These are phyloP conservation scores for Alternaria atra DNA, from an alignment of 2,329 filamentous ascomycete species.

Conservation along the genomic window DNA sequence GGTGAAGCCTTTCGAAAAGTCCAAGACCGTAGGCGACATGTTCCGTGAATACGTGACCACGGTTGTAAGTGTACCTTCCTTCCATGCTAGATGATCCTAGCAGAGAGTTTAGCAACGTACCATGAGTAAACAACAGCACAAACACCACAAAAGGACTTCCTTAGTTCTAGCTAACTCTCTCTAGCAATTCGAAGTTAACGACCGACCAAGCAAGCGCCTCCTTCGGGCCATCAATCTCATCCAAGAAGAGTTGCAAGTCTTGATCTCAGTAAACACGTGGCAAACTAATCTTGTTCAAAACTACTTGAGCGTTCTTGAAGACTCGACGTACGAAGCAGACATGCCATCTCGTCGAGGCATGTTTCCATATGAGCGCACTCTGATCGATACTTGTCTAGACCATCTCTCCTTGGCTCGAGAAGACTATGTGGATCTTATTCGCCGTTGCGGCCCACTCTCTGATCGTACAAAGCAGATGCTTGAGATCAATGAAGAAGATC, in stretches of 20 bases:
- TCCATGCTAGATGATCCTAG: not conserved
- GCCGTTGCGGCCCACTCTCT: slow-evolving; percentile 39
- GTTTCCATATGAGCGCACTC: slow-evolving; percentile 32
- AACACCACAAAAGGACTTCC: not conserved
- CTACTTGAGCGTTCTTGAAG: slow-evolving; percentile 38
- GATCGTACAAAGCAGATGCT: slow-evolving; percentile 46
- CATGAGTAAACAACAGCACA: not conserved
- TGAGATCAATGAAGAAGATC: slow-evolving; percentile 49
- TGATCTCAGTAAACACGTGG: slow-evolving; percentile 36
- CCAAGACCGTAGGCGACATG: slow-evolving; percentile 40
- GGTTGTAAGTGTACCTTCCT: slow-evolving; percentile 30
- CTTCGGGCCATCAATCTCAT: slow-evolving; percentile 46
- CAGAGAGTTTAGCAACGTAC: not conserved
- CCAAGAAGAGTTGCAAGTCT: slow-evolving; percentile 41
- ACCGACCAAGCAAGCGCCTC: slow-evolving; percentile 44
- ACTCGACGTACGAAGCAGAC: slow-evolving; percentile 31
- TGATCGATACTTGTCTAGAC: slow-evolving; percentile 36
- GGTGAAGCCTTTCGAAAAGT: slow-evolving; percentile 39
- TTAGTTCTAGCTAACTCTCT: slow-evolving; percentile 10
- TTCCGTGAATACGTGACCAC: slow-evolving; percentile 44
- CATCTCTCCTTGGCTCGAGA: slow-evolving; percentile 29
- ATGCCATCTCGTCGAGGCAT: slow-evolving; percentile 30
- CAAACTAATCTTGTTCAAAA: slow-evolving; percentile 39
- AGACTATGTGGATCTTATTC: slow-evolving; percentile 37
- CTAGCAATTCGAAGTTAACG: slow-evolving; percentile 49